These are phyloP conservation scores for Daldinia loculata DNA, from an alignment of 495 filamentous ascomycete species.

Conservation along the genomic window DNA sequence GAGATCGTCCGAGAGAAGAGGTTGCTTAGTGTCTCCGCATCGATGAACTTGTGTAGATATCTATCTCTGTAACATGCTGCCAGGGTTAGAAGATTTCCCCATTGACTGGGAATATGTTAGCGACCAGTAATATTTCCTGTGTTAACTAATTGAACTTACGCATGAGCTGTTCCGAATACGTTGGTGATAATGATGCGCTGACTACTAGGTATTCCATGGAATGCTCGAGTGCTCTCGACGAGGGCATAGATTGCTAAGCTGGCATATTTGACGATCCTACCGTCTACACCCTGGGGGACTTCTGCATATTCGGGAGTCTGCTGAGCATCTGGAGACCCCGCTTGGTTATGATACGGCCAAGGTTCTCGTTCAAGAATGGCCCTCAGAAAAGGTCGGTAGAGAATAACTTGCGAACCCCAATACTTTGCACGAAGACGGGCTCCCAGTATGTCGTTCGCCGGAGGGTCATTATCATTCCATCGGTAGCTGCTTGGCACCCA, in stretches of 20 bases:
- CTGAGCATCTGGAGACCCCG: slow-evolving; percentile 34
- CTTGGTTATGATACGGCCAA: slow-evolving; percentile 38
- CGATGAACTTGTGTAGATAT: slow-evolving; percentile 62
- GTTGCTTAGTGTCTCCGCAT: slow-evolving; percentile 56
- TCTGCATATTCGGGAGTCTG: slow-evolving; percentile 41
- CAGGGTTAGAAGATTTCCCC: slow-evolving; percentile 91
- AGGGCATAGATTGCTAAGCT: slow-evolving; percentile 72
- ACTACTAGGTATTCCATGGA: slow-evolving; percentile 70
- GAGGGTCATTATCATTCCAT: slow-evolving; percentile 75
- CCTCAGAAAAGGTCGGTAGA: slow-evolving; percentile 82
- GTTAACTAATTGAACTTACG: slow-evolving; percentile 68
- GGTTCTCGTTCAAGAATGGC: slow-evolving; percentile 61
- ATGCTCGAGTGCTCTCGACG: slow-evolving; percentile 84
- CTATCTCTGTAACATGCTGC: slow-evolving; percentile 75
- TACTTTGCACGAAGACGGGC: slow-evolving; percentile 93
- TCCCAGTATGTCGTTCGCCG: slow-evolving; percentile 77
- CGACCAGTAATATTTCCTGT: neutral
- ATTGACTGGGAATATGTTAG: slow-evolving; percentile 72
- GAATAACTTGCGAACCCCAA: slow-evolving; percentile 90
- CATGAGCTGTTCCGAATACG: slow-evolving; percentile 94
- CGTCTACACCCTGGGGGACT: slow-evolving; percentile 48
- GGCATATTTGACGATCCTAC: slow-evolving; percentile 62
- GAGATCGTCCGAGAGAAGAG: slow-evolving; percentile 72
- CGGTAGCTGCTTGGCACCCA: slow-evolving; percentile 55
- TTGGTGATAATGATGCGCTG: slow-evolving; percentile 87